phyloP scores from a whole-genome alignment of 1,284 basidiomycete species.

The Moesziomyces antarcticus region DNA sequence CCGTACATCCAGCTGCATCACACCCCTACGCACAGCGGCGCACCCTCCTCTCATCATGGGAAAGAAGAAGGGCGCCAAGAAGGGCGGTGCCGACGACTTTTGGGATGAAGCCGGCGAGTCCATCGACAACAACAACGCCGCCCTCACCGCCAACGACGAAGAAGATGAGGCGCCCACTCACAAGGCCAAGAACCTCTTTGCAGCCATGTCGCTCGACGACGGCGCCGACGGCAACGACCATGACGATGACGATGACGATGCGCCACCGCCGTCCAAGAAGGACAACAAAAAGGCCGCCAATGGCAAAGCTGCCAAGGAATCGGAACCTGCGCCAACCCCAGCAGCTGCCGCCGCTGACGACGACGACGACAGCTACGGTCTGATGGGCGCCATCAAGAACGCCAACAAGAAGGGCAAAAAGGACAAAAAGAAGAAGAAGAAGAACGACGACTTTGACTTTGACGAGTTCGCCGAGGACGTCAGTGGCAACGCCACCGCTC shows the following conservation, averaged over 20 bases:
- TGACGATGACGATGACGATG: slow-evolving; percentile 12
- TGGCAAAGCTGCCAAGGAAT: slow-evolving; percentile 17
- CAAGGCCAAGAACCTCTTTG: slow-evolving; percentile 42
- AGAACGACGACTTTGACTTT: slow-evolving; percentile 62
- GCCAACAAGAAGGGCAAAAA: slow-evolving; percentile 60
- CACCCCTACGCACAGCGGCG: slow-evolving; percentile 3
- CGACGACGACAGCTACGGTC: slow-evolving; percentile 54
- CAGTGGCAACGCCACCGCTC: slow-evolving; percentile 42
- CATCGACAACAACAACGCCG: slow-evolving; percentile 34
- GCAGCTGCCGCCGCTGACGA: slow-evolving; percentile 33
- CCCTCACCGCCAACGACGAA: slow-evolving; percentile 13
- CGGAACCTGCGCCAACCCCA: slow-evolving; percentile 22
- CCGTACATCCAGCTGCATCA: no score
- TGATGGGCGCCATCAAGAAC: slow-evolving; percentile 55
- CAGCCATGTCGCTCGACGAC: slow-evolving; percentile 47
- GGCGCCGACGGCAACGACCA: slow-evolving; percentile 23
- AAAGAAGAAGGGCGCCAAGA: slow-evolving; percentile 62
- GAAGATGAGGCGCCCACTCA: slow-evolving; percentile 17
- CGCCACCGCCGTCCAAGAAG: slow-evolving; percentile 29
- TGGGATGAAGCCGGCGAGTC: slow-evolving; percentile 60
- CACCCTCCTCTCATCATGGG: slow-evolving; percentile 48
- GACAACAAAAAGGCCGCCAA: slow-evolving; percentile 31
- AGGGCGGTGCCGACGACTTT: slow-evolving; percentile 59
- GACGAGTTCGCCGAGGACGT: slow-evolving; percentile 62
- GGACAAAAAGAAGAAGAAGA: slow-evolving; percentile 58